Percentiles rank a stretch among this genome's conserved stretches.
Conservation (phyloP, 805 yeast genomes). For the Saccharomycopsis oosterbeekiorum region DNA sequence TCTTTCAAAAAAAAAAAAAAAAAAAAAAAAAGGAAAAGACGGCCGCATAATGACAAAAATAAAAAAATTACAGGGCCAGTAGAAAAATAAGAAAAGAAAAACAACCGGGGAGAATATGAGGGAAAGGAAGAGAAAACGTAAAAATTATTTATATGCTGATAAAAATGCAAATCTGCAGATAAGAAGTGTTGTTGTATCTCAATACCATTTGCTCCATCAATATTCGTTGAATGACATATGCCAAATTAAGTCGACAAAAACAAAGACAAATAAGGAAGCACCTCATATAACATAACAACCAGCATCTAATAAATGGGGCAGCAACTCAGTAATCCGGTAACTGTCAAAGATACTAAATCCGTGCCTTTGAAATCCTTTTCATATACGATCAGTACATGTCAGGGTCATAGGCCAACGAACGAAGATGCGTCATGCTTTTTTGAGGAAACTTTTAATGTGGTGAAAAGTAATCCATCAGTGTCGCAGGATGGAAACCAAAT, state of each 20-base stretch:
- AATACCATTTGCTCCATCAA: not conserved
- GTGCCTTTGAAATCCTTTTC: not conserved
- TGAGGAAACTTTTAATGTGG: not conserved
- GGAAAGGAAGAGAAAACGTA: too few relatives aligned
- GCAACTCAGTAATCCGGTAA: not conserved
- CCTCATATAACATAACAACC: not conserved
- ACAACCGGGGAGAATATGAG: too few relatives aligned
- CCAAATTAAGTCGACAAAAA: too few relatives aligned
- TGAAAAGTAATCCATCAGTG: not conserved
- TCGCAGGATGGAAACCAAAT: not conserved
- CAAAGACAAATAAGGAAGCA: too few relatives aligned
- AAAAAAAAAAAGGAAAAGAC: not conserved
- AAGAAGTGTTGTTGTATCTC: not conserved
- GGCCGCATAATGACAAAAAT: not conserved
- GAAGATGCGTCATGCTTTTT: not conserved
- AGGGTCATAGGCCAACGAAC: not conserved
- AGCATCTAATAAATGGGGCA: not conserved
- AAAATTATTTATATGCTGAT: not conserved
- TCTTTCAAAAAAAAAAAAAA: not conserved
- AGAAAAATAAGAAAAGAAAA: too few relatives aligned
- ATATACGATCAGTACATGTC: not conserved
- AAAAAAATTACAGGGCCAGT: not conserved
- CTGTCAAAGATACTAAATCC: not conserved
- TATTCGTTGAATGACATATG: too few relatives aligned
- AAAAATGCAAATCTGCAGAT: not conserved